Conservation (phyloP, 2,329 filamentous ascomycete species). For the Dissoconium aciculare region DNA sequence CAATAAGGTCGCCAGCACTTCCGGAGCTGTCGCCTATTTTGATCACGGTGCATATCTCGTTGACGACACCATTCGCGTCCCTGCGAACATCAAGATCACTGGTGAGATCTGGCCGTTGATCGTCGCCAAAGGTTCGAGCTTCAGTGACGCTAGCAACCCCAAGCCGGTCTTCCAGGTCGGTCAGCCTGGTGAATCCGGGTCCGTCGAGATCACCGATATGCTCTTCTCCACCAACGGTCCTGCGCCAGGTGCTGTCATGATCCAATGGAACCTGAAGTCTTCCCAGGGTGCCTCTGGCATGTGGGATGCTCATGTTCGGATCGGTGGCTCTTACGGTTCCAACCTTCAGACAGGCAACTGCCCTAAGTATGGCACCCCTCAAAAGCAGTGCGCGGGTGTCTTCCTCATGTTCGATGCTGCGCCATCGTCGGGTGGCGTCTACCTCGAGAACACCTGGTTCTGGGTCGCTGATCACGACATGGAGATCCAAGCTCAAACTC, state of each 20-base stretch:
- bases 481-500: conserved; percentile 27
- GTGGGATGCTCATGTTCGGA: conserved; percentile 93
- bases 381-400: conserved; percentile 34
- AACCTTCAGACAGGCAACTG: conserved; percentile 49
- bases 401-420: conserved; percentile 36
- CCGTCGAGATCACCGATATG: conserved; percentile 75
- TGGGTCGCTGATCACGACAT: conserved; percentile 42
- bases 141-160: conserved; percentile 60
- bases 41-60: conserved; percentile 50
- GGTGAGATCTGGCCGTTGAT: conserved; percentile 87
- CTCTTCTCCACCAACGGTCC: conserved; percentile 73
- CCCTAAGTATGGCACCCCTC: conserved; percentile 65
- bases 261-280: conserved; percentile 78
- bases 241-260: conserved; percentile 72
- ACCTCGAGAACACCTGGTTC: conserved; percentile 42
- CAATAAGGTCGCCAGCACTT: conserved; percentile 43
- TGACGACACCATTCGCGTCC: conserved; percentile 44
- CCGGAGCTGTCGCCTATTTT: conserved; percentile 45
- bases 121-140: conserved; percentile 60
- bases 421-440: conserved; percentile 51
- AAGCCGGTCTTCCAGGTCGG: conserved; percentile 78
- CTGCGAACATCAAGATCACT: conserved; percentile 56
- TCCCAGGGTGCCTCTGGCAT: conserved; percentile 56
- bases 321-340: conserved; percentile 76
- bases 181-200: conserved; percentile 50